Evolutionary conservation across 805 yeast genomes (phyloP).

Genomic region (Ogataea neopini): DNA sequence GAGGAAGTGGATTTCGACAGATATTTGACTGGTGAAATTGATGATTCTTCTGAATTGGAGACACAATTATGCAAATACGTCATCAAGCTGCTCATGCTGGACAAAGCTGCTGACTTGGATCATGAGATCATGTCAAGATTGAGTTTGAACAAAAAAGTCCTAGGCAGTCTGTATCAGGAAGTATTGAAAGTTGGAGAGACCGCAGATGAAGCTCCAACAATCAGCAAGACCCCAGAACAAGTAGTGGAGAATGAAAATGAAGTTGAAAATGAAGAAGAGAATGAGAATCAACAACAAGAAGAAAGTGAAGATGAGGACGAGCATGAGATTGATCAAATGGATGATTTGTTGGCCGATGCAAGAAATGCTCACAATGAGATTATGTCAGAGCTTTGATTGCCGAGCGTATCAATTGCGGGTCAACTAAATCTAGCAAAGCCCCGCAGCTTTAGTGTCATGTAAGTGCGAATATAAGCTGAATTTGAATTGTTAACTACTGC

Average conservation of each 20-base stretch:
- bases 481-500: too few species aligned
- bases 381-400: slow-evolving; percentile 1
- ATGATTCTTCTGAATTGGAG: slow-evolving; percentile 14
- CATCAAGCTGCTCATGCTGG: slow-evolving; percentile 26
- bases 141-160: slow-evolving; percentile 22
- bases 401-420: background rate
- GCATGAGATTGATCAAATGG: slow-evolving; percentile 4
- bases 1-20: slow-evolving; percentile 42
- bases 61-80: slow-evolving; percentile 25
- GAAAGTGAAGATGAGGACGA: slow-evolving; percentile 10
- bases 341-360: background rate
- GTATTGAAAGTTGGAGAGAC: slow-evolving; percentile 8
- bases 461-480: too few species aligned
- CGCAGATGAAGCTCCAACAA: background rate
- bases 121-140: slow-evolving; percentile 21
- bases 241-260: too few species aligned
- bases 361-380: slow-evolving; percentile 1
- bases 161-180: slow-evolving; percentile 26
- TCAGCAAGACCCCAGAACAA: too few species aligned
- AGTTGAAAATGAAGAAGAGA: background rate
- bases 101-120: slow-evolving; percentile 19
- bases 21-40: slow-evolving; percentile 13
- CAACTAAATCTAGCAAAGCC: too few species aligned
- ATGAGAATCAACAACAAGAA: background rate
- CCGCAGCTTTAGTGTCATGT: too few species aligned